Evolutionary conservation across 768 basidiomycete genomes (phyloP), one percentile per base, ranked within the genome.

Genomic region (Phanerochaete carnosa): DNA sequence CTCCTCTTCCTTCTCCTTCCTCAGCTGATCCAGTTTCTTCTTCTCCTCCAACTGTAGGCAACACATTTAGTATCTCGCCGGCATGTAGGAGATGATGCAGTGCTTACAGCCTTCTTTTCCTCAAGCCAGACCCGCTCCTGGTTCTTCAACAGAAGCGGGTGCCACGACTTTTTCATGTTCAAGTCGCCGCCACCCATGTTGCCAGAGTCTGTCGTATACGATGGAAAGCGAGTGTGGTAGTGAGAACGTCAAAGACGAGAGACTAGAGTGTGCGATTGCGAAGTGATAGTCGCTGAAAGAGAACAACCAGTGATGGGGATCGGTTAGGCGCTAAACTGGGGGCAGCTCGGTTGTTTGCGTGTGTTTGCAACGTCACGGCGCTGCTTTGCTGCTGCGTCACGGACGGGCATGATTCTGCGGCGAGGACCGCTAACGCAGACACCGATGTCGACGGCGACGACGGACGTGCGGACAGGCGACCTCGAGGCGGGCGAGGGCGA

Each of bases 81-180:
- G 28, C 8, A 47, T 30, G 59, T 65, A 43, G 12, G 19, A 22
- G 2, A 22, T 64, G 67, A 68, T 43, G 66, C 52, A 55, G 19
- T 16, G 81, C 91, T 68, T 72, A 93, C 94, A 57, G 95, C 94
- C 72, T 92, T 90, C 84, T 96, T 95, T 76, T 99, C 97, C 75
- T 96, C 92, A 58, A 98, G 83, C 96, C 97, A 98, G 69, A 98
- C 97, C 84, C 92, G 87, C 87, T 96, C 94, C 88, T 98, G 96
- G 77, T 96, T 96, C 73, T 94, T 94, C 75, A 97, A 76, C 76
- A 96, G 91, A 82, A 95, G 88, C 83, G 95, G 95, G 74, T 98
- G 95, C 95, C 95, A 98, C 65, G 93, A 95, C 84, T 97, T 96
- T 77, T 92, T 97, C 95, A 98, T 98, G 72, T 98, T 98, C 73